A percentile compares a stretch with the other conserved stretches of the same genome.
phyloP scores from a whole-genome alignment of 2,329 filamentous ascomycete species.

The Emergomyces pasteurianus region DNA sequence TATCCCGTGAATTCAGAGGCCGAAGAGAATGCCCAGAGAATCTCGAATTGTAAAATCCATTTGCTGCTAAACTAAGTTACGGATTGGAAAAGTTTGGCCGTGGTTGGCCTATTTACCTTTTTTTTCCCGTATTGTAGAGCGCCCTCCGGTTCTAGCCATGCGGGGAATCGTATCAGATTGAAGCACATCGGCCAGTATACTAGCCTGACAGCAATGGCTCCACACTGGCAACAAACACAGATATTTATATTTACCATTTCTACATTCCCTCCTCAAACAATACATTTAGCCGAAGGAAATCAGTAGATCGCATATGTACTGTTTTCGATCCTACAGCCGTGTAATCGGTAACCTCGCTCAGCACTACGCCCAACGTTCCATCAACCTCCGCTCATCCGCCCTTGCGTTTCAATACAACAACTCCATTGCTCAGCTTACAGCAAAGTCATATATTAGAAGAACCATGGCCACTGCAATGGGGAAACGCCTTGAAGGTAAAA shows the following conservation, averaged over 20 bases:
- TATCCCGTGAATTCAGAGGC: background rate
- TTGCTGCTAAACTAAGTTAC: too few species aligned
- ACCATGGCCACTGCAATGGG: conserved; percentile 57
- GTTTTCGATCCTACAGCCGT: conserved; percentile 4
- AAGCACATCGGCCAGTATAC: background rate
- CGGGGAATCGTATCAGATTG: background rate
- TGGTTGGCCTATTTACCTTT: too few species aligned
- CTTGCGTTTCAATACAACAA: background rate
- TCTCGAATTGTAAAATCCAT: background rate
- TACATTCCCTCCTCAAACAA: background rate
- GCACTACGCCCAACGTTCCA: background rate
- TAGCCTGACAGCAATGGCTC: background rate
- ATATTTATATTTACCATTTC: background rate
- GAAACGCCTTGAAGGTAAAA: conserved; percentile 86
- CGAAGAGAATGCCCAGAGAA: background rate
- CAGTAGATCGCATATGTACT: conserved; percentile 3
- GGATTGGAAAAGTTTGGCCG: too few species aligned
- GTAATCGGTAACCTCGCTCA: conserved; percentile 1
- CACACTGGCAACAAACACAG: background rate
- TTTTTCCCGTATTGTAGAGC: background rate
- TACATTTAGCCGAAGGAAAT: background rate
- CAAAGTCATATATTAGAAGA: conserved; percentile 21
- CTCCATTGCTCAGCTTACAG: conserved; percentile 3
- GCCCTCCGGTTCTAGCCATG: background rate
- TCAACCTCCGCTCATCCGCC: background rate